Evolutionary conservation across 1,139 yeast species (phyloP).

Genomic region (Suhomyces terraborum): DNA sequence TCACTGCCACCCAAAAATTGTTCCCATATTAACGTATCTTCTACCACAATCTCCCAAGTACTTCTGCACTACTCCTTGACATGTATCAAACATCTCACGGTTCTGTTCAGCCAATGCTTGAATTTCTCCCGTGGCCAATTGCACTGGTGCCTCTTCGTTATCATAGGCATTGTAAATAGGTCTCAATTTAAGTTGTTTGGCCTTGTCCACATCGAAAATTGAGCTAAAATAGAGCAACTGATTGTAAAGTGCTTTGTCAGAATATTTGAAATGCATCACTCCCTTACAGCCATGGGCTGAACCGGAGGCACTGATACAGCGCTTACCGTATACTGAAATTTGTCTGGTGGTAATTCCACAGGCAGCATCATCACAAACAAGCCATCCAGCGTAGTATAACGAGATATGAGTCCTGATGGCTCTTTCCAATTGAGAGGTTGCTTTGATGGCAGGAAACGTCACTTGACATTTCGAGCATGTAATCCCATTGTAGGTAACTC

Average conservation of each 20-base stretch:
- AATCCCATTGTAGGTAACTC: conserved; percentile 68
- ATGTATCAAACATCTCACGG: conserved; percentile 57
- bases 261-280: conserved; percentile 73
- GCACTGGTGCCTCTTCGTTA: conserved; percentile 29
- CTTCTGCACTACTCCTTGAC: conserved; percentile 66
- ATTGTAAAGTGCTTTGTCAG: conserved; percentile 80
- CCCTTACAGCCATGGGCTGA: conserved; percentile 77
- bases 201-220: conserved; percentile 81
- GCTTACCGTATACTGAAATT: conserved; percentile 83
- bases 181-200: conserved; percentile 56
- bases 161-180: conserved; percentile 42
- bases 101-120: conserved; percentile 82
- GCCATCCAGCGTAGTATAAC: conserved; percentile 81
- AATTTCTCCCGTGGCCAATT: conserved; percentile 58
- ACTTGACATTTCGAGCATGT: conserved; percentile 63
- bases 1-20: conserved; percentile 58
- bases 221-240: conserved; percentile 81
- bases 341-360: conserved; percentile 85
- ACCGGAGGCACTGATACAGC: conserved; percentile 73
- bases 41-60: conserved; percentile 86
- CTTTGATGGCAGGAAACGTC: conserved; percentile 51
- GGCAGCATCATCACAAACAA: conserved; percentile 78
- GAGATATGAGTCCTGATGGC: conserved; percentile 71
- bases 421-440: conserved; percentile 73
- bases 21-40: conserved; percentile 84